Evolutionary conservation across 2,329 filamentous ascomycete species (phyloP), one percentile per base, ranked within the genome.

Genomic region (Colletotrichum truncatum): DNA sequence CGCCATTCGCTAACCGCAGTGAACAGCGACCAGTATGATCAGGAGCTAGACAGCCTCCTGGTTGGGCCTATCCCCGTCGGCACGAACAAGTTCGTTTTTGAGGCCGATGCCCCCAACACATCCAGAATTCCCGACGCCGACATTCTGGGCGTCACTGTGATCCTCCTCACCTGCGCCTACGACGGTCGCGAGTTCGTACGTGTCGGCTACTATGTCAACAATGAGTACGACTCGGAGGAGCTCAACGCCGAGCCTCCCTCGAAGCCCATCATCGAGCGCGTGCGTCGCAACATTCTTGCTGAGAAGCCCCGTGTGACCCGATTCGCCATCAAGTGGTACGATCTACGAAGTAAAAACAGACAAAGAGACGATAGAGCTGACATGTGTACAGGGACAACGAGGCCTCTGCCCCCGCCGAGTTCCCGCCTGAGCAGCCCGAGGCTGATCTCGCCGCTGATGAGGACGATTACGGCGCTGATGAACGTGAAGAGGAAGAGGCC

Each of bases 141-240:
- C 81, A 94, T 99, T 73, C 88, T 99, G 46, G 96, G 96, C 66
- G 97, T 99, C 53, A 99, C 96, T 4, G 96, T 99, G 73, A 94
- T 99, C 73, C 91, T 99, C 60, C 87, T 99, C 70, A 97, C 94
- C 63, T 98, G 96, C 81, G 92, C 93, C 78, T 99, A 99, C 81
- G 96, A 99, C 74, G 92, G 92, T 57, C 90, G 96, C 75, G 96
- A 99, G 79, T 99, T 99, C 74, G 94, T 99, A 38, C 94, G 96
- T 70, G 95, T 99, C 41, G 96, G 96, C 68, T 99, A 99, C 87
- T 99, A 99, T 73, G 96, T 99, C 74, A 99, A 98, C 86, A 99
- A 99, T 74, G 97, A 99, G 80, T 99, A 99, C 79, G 93, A 97
- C 72, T 92, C 92, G 25, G 93, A 97, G 73, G 93, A 97, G 77